phyloP scores from a whole-genome alignment of 2,329 filamentous ascomycete species.

The Apiospora sp. region DNA sequence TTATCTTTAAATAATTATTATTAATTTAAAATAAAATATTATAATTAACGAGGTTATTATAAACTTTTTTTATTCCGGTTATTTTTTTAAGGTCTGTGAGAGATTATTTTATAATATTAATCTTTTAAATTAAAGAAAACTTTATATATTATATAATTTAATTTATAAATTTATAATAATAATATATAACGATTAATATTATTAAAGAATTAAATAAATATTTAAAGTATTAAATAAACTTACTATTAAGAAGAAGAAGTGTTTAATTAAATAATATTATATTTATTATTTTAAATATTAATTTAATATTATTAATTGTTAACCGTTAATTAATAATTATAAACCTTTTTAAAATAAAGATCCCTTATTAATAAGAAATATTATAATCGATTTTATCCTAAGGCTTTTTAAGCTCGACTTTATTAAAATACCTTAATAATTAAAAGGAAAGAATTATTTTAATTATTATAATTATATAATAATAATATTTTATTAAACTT shows the following conservation, averaged over 20 bases:
- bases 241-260: background rate
- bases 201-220: background rate
- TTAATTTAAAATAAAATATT: too few relatives aligned
- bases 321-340: background rate
- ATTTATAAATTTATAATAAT: slow-evolving; percentile 15
- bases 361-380: too few relatives aligned
- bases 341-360: background rate
- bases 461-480: background rate
- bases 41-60: too few relatives aligned
- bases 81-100: too few relatives aligned
- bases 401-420: too few relatives aligned
- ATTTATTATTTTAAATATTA: slow-evolving; percentile 1
- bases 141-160: background rate
- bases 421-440: too few relatives aligned
- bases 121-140: too few relatives aligned
- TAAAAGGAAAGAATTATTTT: background rate
- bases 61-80: too few relatives aligned
- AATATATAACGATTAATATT: background rate
- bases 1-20: too few relatives aligned
- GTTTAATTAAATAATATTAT: background rate
- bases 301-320: background rate
- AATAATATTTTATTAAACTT: background rate
- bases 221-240: background rate
- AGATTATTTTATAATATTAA: too few relatives aligned
- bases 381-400: background rate